Evolutionary conservation across 176 grass and related monocot genomes (phyloP), one percentile per base, ranked within the genome.

Genomic region (Zoysia japonica): DNA sequence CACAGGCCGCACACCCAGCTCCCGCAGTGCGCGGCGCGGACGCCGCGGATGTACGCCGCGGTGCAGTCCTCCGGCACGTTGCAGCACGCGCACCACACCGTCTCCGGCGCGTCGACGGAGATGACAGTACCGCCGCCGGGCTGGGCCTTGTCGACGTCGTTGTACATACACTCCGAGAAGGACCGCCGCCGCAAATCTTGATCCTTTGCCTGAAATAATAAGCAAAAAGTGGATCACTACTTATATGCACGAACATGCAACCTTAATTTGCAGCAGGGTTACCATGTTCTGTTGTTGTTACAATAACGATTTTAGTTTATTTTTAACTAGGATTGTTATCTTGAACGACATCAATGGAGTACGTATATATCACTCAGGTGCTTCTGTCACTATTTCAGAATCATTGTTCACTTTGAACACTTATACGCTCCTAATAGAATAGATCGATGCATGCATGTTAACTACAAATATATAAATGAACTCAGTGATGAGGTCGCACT

Each of bases 11-110:
- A 94, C 60, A 94, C 80, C 92, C 88, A 88, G 83, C 71, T 61
- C 3, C 88, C 92, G 53, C 73, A 83, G 88, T 88, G 88, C 48
- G 71, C 69, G 38, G 76, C 74, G 1, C 86, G 67, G 45, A 94
- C 77, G 39, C 64, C 62, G 46, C 62, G 59, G 80, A 89, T 87
- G 86, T 84, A 94, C 37, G 65, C 79, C 1, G 57, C 67, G 11
- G 92, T 94, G 92, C 83, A 94, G 53, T 91, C 88, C 88, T 94
- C 92, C 7, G 88, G 69, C 86, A 90, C 68, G 83, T 72, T 84
- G 76, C 92, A 94, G 84, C 92, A 94, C 75, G 87, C 88, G 7
- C 92, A 94, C 67, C 64, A 65, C 38, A 87, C 87, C n/a, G 82
- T 75, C 80, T 94, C 80, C 47, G 13, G 20, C 47, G 69, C 55